Conservation (phyloP, 1,284 basidiomycete genomes). For the Leucoagaricus sp. region DNA sequence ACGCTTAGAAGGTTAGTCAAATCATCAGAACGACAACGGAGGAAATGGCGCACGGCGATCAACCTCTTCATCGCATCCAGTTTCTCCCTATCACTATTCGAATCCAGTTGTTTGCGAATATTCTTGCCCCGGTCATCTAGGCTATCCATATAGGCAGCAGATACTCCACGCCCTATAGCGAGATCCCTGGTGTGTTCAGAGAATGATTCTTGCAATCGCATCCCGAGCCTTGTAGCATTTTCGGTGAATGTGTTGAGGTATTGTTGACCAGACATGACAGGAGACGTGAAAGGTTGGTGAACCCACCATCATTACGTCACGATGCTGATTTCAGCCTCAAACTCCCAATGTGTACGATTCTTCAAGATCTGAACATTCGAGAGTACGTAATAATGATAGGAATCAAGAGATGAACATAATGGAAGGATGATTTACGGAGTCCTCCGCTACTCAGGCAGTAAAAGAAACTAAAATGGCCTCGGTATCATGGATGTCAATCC, state of each 20-base stretch:
- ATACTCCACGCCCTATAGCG: constrained; percentile 52
- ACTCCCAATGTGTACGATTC: too few relatives aligned
- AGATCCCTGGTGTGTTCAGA: constrained; percentile 79
- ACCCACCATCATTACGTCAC: constrained; percentile 12
- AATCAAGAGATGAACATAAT: not conserved
- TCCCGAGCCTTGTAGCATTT: constrained; percentile 78
- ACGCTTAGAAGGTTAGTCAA: constrained; percentile 11
- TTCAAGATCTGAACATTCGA: not conserved
- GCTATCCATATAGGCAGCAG: constrained; percentile 63
- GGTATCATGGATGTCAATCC: constrained; percentile 55
- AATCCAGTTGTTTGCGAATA: constrained; percentile 84
- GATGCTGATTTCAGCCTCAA: not conserved
- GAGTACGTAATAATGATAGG: not conserved
- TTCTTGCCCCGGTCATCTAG: constrained; percentile 75
- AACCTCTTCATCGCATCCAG: constrained; percentile 93
- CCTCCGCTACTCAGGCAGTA: not conserved
- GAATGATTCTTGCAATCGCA: constrained; percentile 77
- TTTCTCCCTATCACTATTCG: constrained; percentile 84
- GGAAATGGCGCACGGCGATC: constrained; percentile 69
- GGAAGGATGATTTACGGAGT: too few relatives aligned
- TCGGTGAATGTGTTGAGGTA: constrained; percentile 73
- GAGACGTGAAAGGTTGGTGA: not conserved
- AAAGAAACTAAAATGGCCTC: constrained; percentile 46
- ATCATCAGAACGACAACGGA: not conserved
- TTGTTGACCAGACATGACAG: constrained; percentile 49